Evolutionary conservation across 2,329 filamentous ascomycete species (phyloP).

Genomic region (Cladosporium sp.): DNA sequence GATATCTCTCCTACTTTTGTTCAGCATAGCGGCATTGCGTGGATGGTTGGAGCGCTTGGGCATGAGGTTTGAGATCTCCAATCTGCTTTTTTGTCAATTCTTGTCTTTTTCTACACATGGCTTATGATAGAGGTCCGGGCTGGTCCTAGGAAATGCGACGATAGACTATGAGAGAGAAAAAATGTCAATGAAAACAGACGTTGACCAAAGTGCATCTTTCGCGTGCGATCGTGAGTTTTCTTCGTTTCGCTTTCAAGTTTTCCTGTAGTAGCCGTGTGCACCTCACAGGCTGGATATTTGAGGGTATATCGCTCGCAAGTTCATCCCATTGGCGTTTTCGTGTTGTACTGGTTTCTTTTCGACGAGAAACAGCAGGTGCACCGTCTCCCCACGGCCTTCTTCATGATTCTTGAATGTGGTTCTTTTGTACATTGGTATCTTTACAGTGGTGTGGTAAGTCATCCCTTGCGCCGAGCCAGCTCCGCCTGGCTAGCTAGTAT

Average conservation of each 20-base stretch:
- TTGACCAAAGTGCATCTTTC: too few relatives aligned
- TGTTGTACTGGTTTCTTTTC: too few relatives aligned
- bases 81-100: neutral
- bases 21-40: constrained; percentile 1
- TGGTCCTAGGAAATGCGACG: neutral
- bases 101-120: neutral
- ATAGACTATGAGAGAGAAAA: neutral
- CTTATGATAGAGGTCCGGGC: constrained; percentile 1
- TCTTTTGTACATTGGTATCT: constrained; percentile 15
- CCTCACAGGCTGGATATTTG: too few relatives aligned
- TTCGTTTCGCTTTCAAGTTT: too few relatives aligned
- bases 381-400: too few relatives aligned
- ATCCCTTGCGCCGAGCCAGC: constrained; percentile 6
- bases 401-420: neutral
- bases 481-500: constrained; percentile 4
- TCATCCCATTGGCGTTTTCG: too few relatives aligned
- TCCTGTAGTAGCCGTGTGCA: too few relatives aligned
- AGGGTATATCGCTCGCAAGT: too few relatives aligned
- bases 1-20: neutral
- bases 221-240: too few relatives aligned
- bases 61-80: neutral
- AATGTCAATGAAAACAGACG: too few relatives aligned
- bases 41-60: neutral
- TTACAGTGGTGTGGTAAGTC: constrained; percentile 13
- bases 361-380: too few relatives aligned